Base-by-base conservation (phyloP, 164 flowering plant species). In the Brasenia schreberi region DNA sequence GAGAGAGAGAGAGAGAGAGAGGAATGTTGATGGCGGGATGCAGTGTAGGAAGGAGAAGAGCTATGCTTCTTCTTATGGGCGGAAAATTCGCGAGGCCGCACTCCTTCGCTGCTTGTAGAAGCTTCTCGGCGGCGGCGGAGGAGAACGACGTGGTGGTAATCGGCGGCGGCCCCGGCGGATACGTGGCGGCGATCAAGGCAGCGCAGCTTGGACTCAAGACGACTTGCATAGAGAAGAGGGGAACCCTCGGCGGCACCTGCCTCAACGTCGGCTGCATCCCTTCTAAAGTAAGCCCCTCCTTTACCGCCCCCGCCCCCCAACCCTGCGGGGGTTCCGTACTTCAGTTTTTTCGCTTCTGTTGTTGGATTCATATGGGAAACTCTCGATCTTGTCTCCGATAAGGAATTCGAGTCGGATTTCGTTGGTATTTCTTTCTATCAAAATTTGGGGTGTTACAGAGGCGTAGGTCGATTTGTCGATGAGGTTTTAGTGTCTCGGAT, bases 101-200 rank as follows among this genome's bases (percentile, higher is more conserved):
- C 79, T 18, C 61, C 74, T 45, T 66, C 83, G 61, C 68, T 79
- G 68, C 72, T 77, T 18, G 18, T 17, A 76, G 92, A n/a, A 76
- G 78, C 27, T 92, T 84, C 76, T 80, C 92, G 3, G 71, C 93
- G 7, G 90, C 82, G 82, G 86, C 89, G 60, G 94, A 87, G 2
- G 93, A 89, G 59, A 89, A 87, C 79, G 94, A 92, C 67, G 98
- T 89, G 52, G 98, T 92, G 68, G 82, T 92, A 58, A 74, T 90
- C 73, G 96, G 96, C 42, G 98, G 96, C 42, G 98, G 98, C 0
- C 98, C 98, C 59, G 98, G 98, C n/a, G 98, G 98, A 18, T 92
- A 92, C 66, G 98, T 92, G 18, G 95, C 98, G 18, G 98, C 98
- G 64, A 92, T 92, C 71, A 89, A 89, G 76, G 96, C 98, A 19